Conservation (phyloP, 2,329 filamentous ascomycete genomes). For the Fusarium burgessii region DNA sequence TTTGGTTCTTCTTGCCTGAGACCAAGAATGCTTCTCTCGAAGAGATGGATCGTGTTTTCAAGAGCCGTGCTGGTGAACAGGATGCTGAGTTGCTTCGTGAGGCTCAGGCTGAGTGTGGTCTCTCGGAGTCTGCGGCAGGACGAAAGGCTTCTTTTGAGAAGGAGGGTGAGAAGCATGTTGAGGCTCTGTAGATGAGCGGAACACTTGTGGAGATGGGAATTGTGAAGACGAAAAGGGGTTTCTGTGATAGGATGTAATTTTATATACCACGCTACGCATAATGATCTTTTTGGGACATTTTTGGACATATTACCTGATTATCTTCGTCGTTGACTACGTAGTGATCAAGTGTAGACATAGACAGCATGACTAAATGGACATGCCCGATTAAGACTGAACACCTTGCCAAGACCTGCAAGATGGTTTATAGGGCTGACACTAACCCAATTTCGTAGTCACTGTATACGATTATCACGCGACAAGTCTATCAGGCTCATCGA, state of each 20-base stretch:
- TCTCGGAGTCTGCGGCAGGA: not conserved
- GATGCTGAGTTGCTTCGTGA: slow-evolving; percentile 39
- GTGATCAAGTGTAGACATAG: not conserved
- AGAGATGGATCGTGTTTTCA: slow-evolving; percentile 66
- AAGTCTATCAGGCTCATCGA: not conserved
- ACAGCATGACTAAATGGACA: not conserved
- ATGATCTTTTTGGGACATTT: not conserved
- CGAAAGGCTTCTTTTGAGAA: slow-evolving; percentile 14
- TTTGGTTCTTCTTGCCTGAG: slow-evolving; percentile 65
- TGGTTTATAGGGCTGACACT: not conserved
- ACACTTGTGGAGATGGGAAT: not conserved
- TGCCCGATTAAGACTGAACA: not conserved
- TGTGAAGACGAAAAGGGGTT: not conserved
- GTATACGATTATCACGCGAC: no score
- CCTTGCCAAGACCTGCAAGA: not conserved
- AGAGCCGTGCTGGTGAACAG: slow-evolving; percentile 51
- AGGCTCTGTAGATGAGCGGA: slow-evolving; percentile 1
- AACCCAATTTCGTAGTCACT: not conserved
- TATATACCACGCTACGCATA: not conserved
- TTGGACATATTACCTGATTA: rapidly evolving
- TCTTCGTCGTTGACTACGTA: not conserved
- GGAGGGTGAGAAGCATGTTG: slow-evolving; percentile 20
- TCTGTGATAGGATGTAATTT: not conserved
- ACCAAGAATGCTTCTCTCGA: slow-evolving; percentile 67
- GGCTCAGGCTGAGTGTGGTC: slow-evolving; percentile 40